Base-by-base conservation (phyloP, 2,329 filamentous ascomycete genomes). In the Talaromyces rugulosus region DNA sequence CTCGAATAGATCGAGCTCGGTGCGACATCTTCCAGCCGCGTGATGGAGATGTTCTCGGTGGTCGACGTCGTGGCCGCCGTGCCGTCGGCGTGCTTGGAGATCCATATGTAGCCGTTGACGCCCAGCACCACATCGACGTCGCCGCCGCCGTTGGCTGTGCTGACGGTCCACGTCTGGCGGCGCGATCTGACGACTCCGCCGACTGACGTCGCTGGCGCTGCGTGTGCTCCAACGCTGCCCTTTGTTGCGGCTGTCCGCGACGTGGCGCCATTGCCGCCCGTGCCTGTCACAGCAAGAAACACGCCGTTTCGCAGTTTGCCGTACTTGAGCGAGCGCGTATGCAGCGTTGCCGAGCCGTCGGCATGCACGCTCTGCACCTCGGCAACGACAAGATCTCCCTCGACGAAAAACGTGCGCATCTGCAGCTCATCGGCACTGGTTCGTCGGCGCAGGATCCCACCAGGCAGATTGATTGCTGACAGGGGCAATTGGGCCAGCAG, bases 71-170 rank as follows among this genome's bases (percentile, higher is more conserved):
- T 72, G 3, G 70, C 75, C 14, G 69, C 73, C 59, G 67, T 70
- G 56, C 77, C 84, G 67, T 90, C 87, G 7, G 89, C 80, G 69
- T 96, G 92, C 79, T 91, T 93, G 76, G 89, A 88, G 71, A 98
- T 93, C 90, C 92, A 99, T 62, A 98, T 92, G 74, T 96, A 98
- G 0, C 95, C 95, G 71, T 99, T 99, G 44, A 99, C 95, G 2
- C 95, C 95, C 0, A 99, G 82, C 58, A 96, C 85, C 7, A 98
- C 87, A 72, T 97, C 91, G 31, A 99, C 85, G 55, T 87, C 85
- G 65, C 77, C 77, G 23, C 76, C 77, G 1, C 79, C 80, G 36
- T 78, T 77, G 12, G 76, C 74, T 8, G 77, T 76, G 55, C 67
- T 67, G 69, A 96, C 80, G 0, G 92, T 95, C 84, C 95, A 96